Conservation (phyloP, 345 rosid genomes). For the Linum tenue region DNA sequence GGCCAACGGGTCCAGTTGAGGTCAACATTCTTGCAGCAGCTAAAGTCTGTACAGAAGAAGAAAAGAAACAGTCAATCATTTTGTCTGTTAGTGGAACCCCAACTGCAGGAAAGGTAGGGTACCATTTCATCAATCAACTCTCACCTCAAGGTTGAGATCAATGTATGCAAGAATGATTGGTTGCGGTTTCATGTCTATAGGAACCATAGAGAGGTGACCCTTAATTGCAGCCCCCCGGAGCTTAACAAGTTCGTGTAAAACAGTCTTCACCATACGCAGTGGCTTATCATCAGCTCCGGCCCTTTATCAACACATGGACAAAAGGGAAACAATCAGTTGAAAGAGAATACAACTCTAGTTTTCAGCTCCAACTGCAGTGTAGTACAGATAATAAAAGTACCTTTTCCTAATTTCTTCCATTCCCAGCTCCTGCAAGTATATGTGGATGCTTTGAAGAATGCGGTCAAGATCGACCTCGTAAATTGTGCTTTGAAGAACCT, state of each 20-base stretch:
- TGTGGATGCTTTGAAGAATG: conserved; percentile 94
- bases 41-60: conserved; percentile 47
- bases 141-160: conserved; percentile 88
- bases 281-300: conserved; percentile 99
- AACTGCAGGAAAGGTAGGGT: not conserved
- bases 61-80: not conserved
- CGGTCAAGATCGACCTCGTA: conserved; percentile 97
- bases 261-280: conserved; percentile 97
- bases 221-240: conserved; percentile 96
- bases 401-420: conserved; percentile 99
- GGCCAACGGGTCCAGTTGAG: conserved; percentile 79
- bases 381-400: conserved; percentile 21
- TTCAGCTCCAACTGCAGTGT: not conserved
- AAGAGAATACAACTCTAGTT: not conserved
- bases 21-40: conserved; percentile 99
- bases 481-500: conserved; percentile 97
- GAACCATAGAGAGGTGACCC: conserved; percentile 97
- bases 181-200: conserved; percentile 97
- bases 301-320: conserved; percentile 24
- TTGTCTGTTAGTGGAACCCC: not conserved
- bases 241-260: conserved; percentile 97
- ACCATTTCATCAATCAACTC: not conserved
- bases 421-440: conserved; percentile 90
- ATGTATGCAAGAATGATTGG: conserved; percentile 97
- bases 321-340: conserved; percentile 6